Conservation (phyloP, 352 stramenopile genomes). For the Phytopythium kandeliae region DNA sequence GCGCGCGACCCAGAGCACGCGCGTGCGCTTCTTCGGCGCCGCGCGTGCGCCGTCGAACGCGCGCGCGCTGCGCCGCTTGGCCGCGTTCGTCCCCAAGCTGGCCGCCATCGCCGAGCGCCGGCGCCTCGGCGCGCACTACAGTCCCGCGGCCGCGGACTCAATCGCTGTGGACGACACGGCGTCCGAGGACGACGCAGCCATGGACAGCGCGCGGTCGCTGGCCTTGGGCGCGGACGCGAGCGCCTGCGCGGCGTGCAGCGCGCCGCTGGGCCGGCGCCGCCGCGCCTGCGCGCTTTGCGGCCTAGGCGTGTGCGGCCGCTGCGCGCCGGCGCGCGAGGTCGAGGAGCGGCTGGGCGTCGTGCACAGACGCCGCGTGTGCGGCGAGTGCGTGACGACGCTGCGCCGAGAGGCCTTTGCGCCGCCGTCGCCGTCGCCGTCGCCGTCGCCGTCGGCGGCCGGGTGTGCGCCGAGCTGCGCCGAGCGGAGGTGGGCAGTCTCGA, state of each 20-base stretch:
- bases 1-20: slow-evolving; percentile 15
- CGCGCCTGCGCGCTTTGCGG: slow-evolving; percentile 34
- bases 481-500: too few species aligned
- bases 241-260: slow-evolving; percentile 24
- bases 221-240: slow-evolving; percentile 4
- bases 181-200: too few species aligned
- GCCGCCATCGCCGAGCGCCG: slow-evolving; percentile 23
- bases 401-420: slow-evolving; percentile 27
- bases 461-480: too few species aligned
- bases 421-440: too few species aligned
- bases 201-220: not conserved
- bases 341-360: slow-evolving; percentile 34
- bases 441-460: too few species aligned
- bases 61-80: slow-evolving; percentile 6
- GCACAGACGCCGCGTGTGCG: slow-evolving; percentile 31
- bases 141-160: not conserved
- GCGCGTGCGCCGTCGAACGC: slow-evolving; percentile 7
- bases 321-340: slow-evolving; percentile 29
- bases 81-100: slow-evolving; percentile 22
- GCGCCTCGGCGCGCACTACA: slow-evolving; percentile 19
- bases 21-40: slow-evolving; percentile 28
- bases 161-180: too few species aligned
- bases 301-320: slow-evolving; percentile 26
- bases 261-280: slow-evolving; percentile 14
- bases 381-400: slow-evolving; percentile 26